A percentile compares a stretch with the other conserved stretches of the same genome.
phyloP scores from a whole-genome alignment of 768 basidiomycete species.

The Lactarius evosmus region DNA sequence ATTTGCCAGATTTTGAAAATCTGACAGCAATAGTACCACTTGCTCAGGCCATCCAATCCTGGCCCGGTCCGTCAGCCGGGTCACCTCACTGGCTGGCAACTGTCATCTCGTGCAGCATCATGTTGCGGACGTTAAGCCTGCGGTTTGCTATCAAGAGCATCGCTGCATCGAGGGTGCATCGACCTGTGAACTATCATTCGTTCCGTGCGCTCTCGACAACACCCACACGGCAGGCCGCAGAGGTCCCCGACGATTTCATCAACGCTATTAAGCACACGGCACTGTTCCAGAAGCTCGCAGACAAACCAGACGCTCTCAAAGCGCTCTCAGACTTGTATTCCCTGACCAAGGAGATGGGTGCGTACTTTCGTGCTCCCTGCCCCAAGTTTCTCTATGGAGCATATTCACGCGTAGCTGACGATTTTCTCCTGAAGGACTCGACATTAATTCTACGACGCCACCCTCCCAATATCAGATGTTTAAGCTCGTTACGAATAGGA shows the following conservation, averaged over 20 bases:
- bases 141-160: slow-evolving; percentile 4
- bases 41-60: no score
- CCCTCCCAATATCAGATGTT: slow-evolving; percentile 54
- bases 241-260: slow-evolving; percentile 36
- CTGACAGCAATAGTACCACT: no score
- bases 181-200: background rate
- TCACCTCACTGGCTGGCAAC: background rate
- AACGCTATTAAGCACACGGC: slow-evolving; percentile 45
- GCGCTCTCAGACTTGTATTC: slow-evolving; percentile 47
- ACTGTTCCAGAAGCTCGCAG: slow-evolving; percentile 46
- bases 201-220: slow-evolving; percentile 34
- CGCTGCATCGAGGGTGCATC: slow-evolving; percentile 1
- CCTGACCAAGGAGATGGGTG: slow-evolving; percentile 50
- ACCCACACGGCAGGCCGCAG: slow-evolving; percentile 34
- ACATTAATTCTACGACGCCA: slow-evolving; percentile 41
- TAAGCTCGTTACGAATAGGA: slow-evolving; percentile 49
- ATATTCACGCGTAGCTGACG: background rate
- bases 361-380: slow-evolving; percentile 4
- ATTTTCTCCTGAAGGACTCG: slow-evolving; percentile 42
- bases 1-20: no score
- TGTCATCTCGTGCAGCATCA: background rate
- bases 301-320: slow-evolving; percentile 48
- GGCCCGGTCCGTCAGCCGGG: background rate
- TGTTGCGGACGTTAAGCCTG: slow-evolving; percentile 6
- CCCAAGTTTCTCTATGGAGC: background rate